Conservation (phyloP, 2,329 filamentous ascomycete species). For the Penicillium sp. region DNA sequence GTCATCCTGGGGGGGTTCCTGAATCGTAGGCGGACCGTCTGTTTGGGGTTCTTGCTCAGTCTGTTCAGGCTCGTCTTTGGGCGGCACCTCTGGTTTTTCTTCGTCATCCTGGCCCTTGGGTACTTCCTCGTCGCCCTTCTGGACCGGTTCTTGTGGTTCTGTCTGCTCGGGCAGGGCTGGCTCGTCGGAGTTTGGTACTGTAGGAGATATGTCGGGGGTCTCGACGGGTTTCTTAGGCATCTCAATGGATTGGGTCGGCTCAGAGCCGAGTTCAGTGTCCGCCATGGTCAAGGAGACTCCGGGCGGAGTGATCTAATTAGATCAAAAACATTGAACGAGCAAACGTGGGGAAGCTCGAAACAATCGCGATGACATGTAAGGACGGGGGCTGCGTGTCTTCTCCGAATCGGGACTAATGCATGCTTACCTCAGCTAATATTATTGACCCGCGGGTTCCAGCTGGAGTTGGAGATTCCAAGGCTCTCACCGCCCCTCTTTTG, state of each 20-base stretch:
- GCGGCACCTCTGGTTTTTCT: conserved; percentile 21
- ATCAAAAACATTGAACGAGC: conserved; percentile 18
- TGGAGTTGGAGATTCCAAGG: not conserved
- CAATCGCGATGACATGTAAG: conserved; percentile 8
- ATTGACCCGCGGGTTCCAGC: not conserved
- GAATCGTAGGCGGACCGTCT: conserved; percentile 16
- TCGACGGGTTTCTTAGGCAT: conserved; percentile 24
- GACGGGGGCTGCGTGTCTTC: conserved; percentile 25
- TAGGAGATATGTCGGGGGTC: conserved; percentile 22
- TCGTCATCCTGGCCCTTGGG: conserved; percentile 14
- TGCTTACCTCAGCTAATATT: conserved; percentile 12
- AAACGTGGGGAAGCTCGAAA: conserved; percentile 9
- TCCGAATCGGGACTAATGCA: conserved; percentile 21
- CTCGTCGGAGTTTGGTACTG: conserved; percentile 27
- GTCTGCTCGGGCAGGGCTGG: conserved; percentile 23
- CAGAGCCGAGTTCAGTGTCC: conserved; percentile 33
- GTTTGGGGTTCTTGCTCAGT: conserved; percentile 18
- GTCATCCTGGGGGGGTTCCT: conserved; percentile 16
- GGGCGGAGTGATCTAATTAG: conserved; percentile 24
- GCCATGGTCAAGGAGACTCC: conserved; percentile 37
- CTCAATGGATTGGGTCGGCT: conserved; percentile 22
- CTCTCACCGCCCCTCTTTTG: not conserved
- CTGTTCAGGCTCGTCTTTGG: conserved; percentile 20
- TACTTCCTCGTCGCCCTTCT: conserved; percentile 14
- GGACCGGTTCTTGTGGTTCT: conserved; percentile 25